These are phyloP conservation scores for Spirogloea muscicola DNA, from an alignment of 139 green algal genomes.

Conservation along the genomic window DNA sequence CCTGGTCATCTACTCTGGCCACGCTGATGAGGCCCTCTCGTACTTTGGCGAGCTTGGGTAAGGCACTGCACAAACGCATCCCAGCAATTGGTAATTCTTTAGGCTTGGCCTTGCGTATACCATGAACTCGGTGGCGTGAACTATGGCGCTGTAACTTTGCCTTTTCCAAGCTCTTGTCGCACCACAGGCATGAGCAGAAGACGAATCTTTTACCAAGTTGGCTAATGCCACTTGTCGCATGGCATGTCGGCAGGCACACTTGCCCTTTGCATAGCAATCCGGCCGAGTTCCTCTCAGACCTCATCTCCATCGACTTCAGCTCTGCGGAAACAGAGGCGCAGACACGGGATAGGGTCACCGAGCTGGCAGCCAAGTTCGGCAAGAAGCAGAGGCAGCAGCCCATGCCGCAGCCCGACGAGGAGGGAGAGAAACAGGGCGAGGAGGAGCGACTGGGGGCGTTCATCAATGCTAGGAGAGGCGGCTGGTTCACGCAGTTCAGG, in stretches of 20 bases:
- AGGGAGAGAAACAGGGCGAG: neutral
- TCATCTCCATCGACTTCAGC: slow-evolving; percentile 75
- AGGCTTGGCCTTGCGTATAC: neutral
- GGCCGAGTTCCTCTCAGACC: slow-evolving; percentile 82
- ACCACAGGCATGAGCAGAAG: too few relatives aligned
- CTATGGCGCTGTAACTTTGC: too few relatives aligned
- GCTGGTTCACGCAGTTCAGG: slow-evolving; percentile 16
- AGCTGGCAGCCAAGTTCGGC: slow-evolving; percentile 13
- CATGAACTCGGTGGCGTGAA: neutral
- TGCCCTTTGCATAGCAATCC: slow-evolving; percentile 44
- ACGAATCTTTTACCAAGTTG: too few relatives aligned
- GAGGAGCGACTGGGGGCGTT: neutral
- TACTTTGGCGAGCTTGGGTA: slow-evolving; percentile 68
- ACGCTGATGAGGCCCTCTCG: slow-evolving; percentile 41
- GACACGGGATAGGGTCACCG: slow-evolving; percentile 51
- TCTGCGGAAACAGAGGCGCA: slow-evolving; percentile 55
- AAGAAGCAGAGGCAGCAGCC: neutral
- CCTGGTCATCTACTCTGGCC: slow-evolving; percentile 25
- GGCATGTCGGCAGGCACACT: slow-evolving; percentile 10
- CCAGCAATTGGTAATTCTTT: neutral
- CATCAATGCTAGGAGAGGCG: slow-evolving; percentile 1
- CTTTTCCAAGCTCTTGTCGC: too few relatives aligned
- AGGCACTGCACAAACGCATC: neutral
- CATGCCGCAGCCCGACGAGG: neutral
- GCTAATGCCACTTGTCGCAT: too few relatives aligned